A percentile compares a stretch with the other conserved stretches of the same genome.
These are phyloP conservation scores for Penicillium sp. DNA, from an alignment of 2,329 filamentous ascomycete genomes.

Conservation along the genomic window DNA sequence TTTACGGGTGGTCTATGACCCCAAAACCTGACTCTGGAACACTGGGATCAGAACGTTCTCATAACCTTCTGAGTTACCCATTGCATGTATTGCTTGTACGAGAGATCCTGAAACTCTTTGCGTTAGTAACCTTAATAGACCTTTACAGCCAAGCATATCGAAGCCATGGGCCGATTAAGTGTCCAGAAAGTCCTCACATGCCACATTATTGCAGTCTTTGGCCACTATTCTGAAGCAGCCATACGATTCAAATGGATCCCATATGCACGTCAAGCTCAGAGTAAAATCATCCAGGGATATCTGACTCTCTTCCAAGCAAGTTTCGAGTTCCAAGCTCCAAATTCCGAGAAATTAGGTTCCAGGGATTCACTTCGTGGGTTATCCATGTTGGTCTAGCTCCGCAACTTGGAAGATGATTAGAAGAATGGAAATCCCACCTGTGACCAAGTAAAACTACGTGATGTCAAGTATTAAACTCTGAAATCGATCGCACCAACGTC, in stretches of 20 bases:
- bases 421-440: too few relatives aligned
- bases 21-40: too few relatives aligned
- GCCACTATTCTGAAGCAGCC: neutral
- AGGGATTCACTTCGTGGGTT: too few relatives aligned
- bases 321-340: neutral
- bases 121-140: neutral
- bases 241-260: neutral
- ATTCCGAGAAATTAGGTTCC: too few relatives aligned
- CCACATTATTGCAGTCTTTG: neutral
- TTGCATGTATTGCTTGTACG: neutral
- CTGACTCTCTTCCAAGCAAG: neutral
- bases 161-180: neutral
- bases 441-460: too few relatives aligned
- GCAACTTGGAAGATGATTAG: too few relatives aligned
- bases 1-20: neutral
- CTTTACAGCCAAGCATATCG: neutral
- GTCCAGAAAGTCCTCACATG: neutral
- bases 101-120: neutral
- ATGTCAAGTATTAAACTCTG: too few relatives aligned
- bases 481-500: too few relatives aligned
- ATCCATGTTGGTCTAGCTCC: too few relatives aligned
- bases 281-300: neutral
- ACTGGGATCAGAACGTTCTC: neutral
- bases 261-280: neutral
- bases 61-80: too few relatives aligned